Percentiles rank a stretch among this genome's conserved stretches.
Evolutionary conservation across 1,284 basidiomycete genomes (phyloP).

Genomic region (Abortiporus biennis): DNA sequence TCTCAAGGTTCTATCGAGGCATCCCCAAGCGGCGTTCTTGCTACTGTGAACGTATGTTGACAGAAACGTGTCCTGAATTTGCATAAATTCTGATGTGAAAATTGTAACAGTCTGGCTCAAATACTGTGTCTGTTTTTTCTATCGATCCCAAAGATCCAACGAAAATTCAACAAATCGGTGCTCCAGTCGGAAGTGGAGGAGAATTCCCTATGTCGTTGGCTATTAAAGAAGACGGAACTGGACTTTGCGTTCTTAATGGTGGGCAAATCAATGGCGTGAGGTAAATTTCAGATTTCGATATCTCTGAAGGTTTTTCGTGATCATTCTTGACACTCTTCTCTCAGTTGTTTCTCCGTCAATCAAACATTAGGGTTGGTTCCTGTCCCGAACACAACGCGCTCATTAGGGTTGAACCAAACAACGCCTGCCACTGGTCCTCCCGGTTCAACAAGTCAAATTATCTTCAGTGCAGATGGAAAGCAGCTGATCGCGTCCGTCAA

Average conservation of each 20-base stretch:
- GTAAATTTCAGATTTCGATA: constrained; percentile 26
- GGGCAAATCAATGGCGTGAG: constrained; percentile 40
- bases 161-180: constrained; percentile 32
- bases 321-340: constrained; percentile 1
- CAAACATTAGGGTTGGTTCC: constrained; percentile 31
- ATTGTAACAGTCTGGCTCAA: constrained; percentile 36
- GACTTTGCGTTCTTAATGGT: constrained; percentile 39
- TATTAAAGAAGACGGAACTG: constrained; percentile 33
- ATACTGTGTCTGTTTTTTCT: constrained; percentile 38
- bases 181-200: constrained; percentile 35
- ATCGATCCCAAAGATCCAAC: constrained; percentile 38
- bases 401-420: constrained; percentile 35
- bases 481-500: constrained; percentile 43
- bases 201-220: constrained; percentile 44
- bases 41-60: constrained; percentile 37
- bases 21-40: constrained; percentile 33
- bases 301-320: neutral
- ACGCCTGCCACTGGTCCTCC: constrained; percentile 29
- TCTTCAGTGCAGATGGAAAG: constrained; percentile 37
- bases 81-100: neutral
- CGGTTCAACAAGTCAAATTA: constrained; percentile 35
- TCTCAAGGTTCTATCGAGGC: constrained; percentile 40
- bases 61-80: neutral
- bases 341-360: constrained; percentile 38
- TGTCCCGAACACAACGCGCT: constrained; percentile 33